These are phyloP conservation scores for Ascochyta fabae DNA, from an alignment of 2,329 filamentous ascomycete species.

Conservation along the genomic window DNA sequence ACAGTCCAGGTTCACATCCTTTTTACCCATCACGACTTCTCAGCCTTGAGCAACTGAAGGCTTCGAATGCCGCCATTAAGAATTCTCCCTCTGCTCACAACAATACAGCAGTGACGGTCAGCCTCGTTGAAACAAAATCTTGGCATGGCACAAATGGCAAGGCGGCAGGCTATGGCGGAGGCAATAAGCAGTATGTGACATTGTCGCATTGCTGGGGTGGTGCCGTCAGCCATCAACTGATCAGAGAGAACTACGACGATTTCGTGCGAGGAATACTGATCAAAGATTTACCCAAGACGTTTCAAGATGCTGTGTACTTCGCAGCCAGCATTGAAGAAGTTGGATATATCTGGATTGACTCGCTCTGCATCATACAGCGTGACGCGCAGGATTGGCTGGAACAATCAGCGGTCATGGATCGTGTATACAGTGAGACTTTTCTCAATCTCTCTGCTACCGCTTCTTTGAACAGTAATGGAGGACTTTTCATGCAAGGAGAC, in stretches of 20 bases:
- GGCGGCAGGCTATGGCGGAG: background rate
- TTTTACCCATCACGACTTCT: background rate
- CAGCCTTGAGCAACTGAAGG: background rate
- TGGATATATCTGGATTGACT: background rate
- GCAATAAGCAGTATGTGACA: background rate
- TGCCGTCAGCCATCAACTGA: background rate
- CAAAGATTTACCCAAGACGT: background rate
- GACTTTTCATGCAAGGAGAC: slow-evolving; percentile 17
- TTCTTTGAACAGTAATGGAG: slow-evolving; percentile 18
- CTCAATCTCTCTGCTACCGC: slow-evolving; percentile 36
- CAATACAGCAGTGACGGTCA: background rate
- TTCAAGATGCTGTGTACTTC: background rate
- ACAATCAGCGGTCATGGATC: slow-evolving; percentile 22
- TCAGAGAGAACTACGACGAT: background rate
- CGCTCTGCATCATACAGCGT: background rate
- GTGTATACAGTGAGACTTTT: slow-evolving; percentile 23
- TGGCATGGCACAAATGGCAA: background rate
- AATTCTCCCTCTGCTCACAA: too few species aligned
- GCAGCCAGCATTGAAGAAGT: background rate
- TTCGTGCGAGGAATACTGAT: background rate
- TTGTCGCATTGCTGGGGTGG: slow-evolving; percentile 4
- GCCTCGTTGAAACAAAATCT: background rate
- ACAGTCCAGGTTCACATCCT: background rate
- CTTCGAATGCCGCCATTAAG: background rate
- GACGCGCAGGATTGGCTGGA: slow-evolving; percentile 25